These are phyloP conservation scores for Arabis hirsuta DNA, from an alignment of 345 rosid species.

Conservation along the genomic window DNA sequence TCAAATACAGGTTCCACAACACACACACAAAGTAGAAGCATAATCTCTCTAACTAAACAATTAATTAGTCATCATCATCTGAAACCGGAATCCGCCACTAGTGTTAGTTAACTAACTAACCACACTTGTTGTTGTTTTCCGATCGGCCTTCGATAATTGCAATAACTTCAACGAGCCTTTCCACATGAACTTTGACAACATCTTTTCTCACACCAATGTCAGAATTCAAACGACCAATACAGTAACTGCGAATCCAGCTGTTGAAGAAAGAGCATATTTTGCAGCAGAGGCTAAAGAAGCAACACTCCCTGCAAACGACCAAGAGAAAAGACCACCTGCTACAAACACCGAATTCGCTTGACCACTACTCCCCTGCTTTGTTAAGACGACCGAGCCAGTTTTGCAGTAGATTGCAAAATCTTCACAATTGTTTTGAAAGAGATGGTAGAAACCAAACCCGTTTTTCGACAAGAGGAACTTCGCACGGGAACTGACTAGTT, in stretches of 20 bases:
- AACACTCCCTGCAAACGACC: slow-evolving; percentile 1
- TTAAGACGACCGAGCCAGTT: slow-evolving; percentile 60
- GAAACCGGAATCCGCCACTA: too few relatives aligned
- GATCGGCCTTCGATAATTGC: neutral
- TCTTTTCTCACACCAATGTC: slow-evolving; percentile 70
- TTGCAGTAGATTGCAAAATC: slow-evolving; percentile 81
- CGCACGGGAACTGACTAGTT: slow-evolving; percentile 64
- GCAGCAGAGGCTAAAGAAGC: slow-evolving; percentile 29
- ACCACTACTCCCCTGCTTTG: slow-evolving; percentile 69
- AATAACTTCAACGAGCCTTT: slow-evolving; percentile 14
- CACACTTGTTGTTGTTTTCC: too few relatives aligned
- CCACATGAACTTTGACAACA: slow-evolving; percentile 36
- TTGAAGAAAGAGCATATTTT: slow-evolving; percentile 42
- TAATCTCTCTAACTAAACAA: too few relatives aligned
- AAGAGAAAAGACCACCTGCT: slow-evolving; percentile 41
- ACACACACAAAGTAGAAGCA: too few relatives aligned
- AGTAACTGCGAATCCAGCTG: slow-evolving; percentile 56
- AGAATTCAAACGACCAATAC: slow-evolving; percentile 46
- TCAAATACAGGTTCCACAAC: too few relatives aligned
- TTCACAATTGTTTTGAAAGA: slow-evolving; percentile 77
- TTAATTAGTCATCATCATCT: too few relatives aligned
- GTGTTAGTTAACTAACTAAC: too few relatives aligned
- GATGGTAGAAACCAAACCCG: slow-evolving; percentile 70
- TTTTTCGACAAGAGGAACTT: slow-evolving; percentile 55
- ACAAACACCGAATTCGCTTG: slow-evolving; percentile 60